A percentile compares a stretch with the other conserved stretches of the same genome.
phyloP scores from a whole-genome alignment of 129 eudicot genomes.

The Sambucus nigra region DNA sequence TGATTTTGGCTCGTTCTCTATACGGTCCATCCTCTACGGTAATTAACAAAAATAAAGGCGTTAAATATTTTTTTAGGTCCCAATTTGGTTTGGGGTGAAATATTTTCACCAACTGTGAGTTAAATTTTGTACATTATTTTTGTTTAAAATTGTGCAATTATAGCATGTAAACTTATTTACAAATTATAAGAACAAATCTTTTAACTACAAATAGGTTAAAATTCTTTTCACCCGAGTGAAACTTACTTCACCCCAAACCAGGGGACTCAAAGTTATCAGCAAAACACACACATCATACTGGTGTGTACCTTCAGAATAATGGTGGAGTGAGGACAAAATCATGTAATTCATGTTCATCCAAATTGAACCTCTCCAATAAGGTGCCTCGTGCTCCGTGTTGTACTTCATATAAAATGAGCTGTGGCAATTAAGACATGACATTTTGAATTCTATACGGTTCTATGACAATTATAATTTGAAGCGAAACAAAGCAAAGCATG shows the following conservation, averaged over 20 bases:
- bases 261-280: no score
- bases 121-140: background rate
- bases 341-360: slow-evolving; percentile 98
- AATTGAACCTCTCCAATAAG: slow-evolving; percentile 95
- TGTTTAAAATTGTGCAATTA: background rate
- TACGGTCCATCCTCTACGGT: slow-evolving; percentile 78
- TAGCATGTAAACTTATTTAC: background rate
- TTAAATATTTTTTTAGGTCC: no score
- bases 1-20: slow-evolving; percentile 51
- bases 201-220: no score
- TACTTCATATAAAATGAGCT: slow-evolving; percentile 90
- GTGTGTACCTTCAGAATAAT: slow-evolving; percentile 63
- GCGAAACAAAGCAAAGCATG: background rate
- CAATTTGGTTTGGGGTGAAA: no score
- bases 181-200: no score
- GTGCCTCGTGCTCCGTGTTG: slow-evolving; percentile 94
- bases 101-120: no score
- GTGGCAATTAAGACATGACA: slow-evolving; percentile 10
- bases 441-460: background rate
- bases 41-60: background rate
- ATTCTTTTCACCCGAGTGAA: no score
- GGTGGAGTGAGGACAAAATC: slow-evolving; percentile 78
- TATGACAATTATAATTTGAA: background rate
- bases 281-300: background rate
- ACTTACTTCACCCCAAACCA: no score